Evolutionary conservation across 2,329 filamentous ascomycete genomes (phyloP).

Genomic region (Pseudocercospora crystallina): DNA sequence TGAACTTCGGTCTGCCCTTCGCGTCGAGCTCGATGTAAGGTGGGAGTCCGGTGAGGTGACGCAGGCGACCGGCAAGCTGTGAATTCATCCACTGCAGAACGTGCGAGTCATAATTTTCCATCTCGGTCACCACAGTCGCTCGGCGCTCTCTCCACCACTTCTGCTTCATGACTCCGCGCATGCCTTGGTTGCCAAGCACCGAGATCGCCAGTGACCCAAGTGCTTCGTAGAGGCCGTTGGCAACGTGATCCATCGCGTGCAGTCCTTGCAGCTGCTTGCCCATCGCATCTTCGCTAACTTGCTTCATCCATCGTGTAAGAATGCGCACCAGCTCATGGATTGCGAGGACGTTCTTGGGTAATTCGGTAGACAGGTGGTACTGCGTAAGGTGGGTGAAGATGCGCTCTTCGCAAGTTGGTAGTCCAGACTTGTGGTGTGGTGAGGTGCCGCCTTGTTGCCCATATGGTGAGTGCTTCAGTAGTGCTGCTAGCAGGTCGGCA

Average conservation of each 20-base stretch:
- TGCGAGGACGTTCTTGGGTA: slow-evolving; percentile 20
- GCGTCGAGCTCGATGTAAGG: slow-evolving; percentile 69
- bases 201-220: slow-evolving; percentile 32
- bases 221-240: slow-evolving; percentile 33
- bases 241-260: slow-evolving; percentile 25
- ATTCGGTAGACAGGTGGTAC: slow-evolving; percentile 23
- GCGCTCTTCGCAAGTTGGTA: slow-evolving; percentile 34
- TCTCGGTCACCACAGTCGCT: slow-evolving; percentile 28
- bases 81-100: slow-evolving; percentile 37
- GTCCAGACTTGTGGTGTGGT: slow-evolving; percentile 12
- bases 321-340: slow-evolving; percentile 24
- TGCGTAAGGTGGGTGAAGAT: slow-evolving; percentile 33
- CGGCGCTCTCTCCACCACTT: slow-evolving; percentile 32
- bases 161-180: slow-evolving; percentile 27
- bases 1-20: slow-evolving; percentile 58
- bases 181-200: slow-evolving; percentile 29
- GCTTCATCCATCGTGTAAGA: slow-evolving; percentile 32
- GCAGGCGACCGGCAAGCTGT: slow-evolving; percentile 31
- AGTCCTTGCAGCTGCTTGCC: slow-evolving; percentile 32
- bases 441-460: slow-evolving; percentile 2
- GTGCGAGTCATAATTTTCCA: slow-evolving; percentile 34
- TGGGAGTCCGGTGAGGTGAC: slow-evolving; percentile 27
- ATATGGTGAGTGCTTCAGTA: slow-evolving; percentile 30
- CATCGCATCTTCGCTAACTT: slow-evolving; percentile 31
- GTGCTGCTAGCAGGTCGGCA: slow-evolving; percentile 30